phyloP scores from a whole-genome alignment of 2,329 filamentous ascomycete species.

The Arthrinium phaeospermum region DNA sequence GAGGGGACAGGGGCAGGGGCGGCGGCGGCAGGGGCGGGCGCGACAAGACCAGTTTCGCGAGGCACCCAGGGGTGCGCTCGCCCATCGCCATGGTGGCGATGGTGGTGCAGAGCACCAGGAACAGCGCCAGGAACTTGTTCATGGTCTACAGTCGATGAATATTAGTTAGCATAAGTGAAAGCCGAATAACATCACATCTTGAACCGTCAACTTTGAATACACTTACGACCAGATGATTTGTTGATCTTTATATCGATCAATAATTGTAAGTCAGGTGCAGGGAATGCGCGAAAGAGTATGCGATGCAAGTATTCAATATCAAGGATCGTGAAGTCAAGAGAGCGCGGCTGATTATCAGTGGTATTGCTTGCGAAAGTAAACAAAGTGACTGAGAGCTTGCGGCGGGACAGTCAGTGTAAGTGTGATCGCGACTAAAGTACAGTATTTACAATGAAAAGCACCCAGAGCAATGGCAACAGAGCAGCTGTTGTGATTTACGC shows the following conservation, averaged over 20 bases:
- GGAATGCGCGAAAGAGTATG: neutral
- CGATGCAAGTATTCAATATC: neutral
- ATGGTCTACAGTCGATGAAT: neutral
- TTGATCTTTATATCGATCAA: neutral
- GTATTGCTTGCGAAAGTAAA: neutral
- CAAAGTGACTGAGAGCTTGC: neutral
- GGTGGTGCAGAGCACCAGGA: conserved; percentile 25
- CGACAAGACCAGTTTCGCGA: conserved; percentile 28
- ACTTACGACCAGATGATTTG: neutral
- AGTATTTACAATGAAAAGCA: neutral
- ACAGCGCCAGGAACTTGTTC: conserved; percentile 21
- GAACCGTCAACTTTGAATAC: neutral
- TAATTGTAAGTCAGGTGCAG: neutral
- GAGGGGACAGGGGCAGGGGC: neutral
- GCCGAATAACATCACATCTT: neutral
- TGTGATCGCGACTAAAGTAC: neutral
- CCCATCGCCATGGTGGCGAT: conserved; percentile 27
- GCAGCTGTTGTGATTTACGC: neutral
- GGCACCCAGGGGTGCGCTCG: conserved; percentile 25
- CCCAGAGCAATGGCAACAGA: neutral
- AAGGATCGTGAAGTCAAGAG: neutral
- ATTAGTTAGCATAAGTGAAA: neutral
- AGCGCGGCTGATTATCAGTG: neutral
- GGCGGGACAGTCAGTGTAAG: neutral
- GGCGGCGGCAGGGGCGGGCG: neutral